Percentiles rank a stretch among this genome's conserved stretches.
phyloP scores from a whole-genome alignment of 2,329 filamentous ascomycete species.

The Tolypocladium cylindrosporum region DNA sequence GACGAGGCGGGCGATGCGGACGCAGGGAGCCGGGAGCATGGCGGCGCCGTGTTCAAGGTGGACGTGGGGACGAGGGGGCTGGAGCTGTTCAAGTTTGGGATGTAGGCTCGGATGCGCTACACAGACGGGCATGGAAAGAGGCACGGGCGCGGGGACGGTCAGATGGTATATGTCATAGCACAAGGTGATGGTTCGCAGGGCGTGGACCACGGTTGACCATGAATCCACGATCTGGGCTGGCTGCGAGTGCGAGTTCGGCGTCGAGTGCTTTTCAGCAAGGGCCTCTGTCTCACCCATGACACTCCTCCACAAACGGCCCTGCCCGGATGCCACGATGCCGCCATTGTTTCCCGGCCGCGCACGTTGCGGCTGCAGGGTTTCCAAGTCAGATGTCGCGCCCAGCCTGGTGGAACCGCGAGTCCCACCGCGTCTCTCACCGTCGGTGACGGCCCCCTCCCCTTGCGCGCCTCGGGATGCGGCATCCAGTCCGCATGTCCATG shows the following conservation, averaged over 20 bases:
- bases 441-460: neutral
- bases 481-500: neutral
- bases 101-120: conserved; percentile 14
- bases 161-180: neutral
- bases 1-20: conserved; percentile 50
- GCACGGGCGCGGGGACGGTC: neutral
- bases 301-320: neutral
- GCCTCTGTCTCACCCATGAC: neutral
- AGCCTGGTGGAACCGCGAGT: neutral
- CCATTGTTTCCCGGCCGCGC: neutral
- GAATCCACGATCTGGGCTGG: neutral
- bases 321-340: neutral
- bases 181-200: too few relatives aligned
- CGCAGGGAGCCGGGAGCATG: conserved; percentile 50
- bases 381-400: neutral
- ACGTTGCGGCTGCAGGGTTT: neutral
- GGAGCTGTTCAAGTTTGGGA: conserved; percentile 53
- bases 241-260: neutral
- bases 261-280: neutral
- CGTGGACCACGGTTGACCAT: neutral
- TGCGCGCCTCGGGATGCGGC: neutral
- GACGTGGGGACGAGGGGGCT: conserved; percentile 64
- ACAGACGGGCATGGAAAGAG: neutral
- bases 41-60: conserved; percentile 65
- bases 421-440: neutral